Conservation (phyloP, 2,329 filamentous ascomycete species). For the Nemania sp. region DNA sequence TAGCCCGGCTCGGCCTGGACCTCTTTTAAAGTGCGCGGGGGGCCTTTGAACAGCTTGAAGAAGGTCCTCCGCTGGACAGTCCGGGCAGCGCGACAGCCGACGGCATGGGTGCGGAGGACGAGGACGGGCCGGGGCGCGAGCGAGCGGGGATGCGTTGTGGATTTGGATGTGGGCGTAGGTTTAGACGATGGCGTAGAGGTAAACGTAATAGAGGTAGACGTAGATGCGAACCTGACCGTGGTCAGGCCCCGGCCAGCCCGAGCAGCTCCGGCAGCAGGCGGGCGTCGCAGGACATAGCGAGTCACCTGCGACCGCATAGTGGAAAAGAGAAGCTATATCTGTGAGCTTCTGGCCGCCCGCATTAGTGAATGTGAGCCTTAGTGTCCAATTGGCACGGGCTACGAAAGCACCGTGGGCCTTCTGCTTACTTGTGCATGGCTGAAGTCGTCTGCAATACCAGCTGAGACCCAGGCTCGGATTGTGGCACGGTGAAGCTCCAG, state of each 20-base stretch:
- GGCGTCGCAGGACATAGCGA: slow-evolving; percentile 46
- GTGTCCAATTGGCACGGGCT: slow-evolving; percentile 20
- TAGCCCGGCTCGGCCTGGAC: slow-evolving; percentile 71
- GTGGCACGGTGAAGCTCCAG: slow-evolving; percentile 17
- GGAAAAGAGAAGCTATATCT: slow-evolving; percentile 33
- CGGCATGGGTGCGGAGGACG: slow-evolving; percentile 37
- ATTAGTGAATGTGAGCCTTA: slow-evolving; percentile 24
- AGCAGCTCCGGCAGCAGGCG: slow-evolving; percentile 33
- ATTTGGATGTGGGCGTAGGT: too few relatives aligned
- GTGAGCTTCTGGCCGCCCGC: slow-evolving; percentile 29
- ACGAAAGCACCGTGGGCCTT: neutral
- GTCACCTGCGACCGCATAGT: slow-evolving; percentile 44
- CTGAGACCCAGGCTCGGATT: slow-evolving; percentile 4
- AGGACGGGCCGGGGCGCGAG: slow-evolving; percentile 31
- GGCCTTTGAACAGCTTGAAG: slow-evolving; percentile 64
- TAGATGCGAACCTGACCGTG: too few relatives aligned
- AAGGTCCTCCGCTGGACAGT: slow-evolving; percentile 57
- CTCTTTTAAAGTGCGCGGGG: slow-evolving; percentile 61
- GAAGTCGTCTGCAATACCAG: slow-evolving; percentile 17
- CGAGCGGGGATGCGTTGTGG: slow-evolving; percentile 18
- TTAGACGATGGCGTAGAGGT: too few relatives aligned
- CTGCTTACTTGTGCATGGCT: slow-evolving; percentile 39
- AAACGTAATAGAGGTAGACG: too few relatives aligned
- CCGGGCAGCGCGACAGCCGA: slow-evolving; percentile 33
- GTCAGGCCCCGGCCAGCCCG: slow-evolving; percentile 26